Percentiles rank a stretch among this genome's conserved stretches.
phyloP scores from a whole-genome alignment of 805 yeast genomes.

The Teunomyces stri region DNA sequence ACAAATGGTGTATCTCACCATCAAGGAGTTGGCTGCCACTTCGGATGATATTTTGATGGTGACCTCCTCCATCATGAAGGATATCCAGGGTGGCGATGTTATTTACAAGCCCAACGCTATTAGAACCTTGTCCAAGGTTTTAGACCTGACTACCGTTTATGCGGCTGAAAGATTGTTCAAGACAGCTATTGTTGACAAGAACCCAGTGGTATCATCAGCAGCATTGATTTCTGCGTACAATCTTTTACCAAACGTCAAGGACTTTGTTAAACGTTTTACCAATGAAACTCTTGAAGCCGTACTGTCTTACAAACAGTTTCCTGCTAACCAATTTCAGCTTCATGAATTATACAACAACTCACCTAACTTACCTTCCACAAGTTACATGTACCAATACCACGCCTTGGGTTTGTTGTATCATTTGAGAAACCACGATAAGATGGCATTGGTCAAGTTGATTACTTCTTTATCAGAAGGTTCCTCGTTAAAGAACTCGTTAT shows the following conservation, averaged over 20 bases:
- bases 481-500: constrained; percentile 73
- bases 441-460: constrained; percentile 89
- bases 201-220: constrained; percentile 89
- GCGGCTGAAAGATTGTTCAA: constrained; percentile 91
- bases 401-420: constrained; percentile 89
- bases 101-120: constrained; percentile 92
- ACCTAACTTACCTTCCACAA: constrained; percentile 57
- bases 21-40: constrained; percentile 81
- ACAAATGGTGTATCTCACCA: constrained; percentile 90
- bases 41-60: constrained; percentile 96
- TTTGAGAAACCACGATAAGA: constrained; percentile 84
- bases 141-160: constrained; percentile 87
- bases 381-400: constrained; percentile 89
- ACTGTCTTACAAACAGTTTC: constrained; percentile 55
- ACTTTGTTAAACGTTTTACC: constrained; percentile 89
- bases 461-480: constrained; percentile 67
- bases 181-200: constrained; percentile 86
- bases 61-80: constrained; percentile 96
- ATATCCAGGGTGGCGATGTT: constrained; percentile 84
- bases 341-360: constrained; percentile 57
- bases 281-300: constrained; percentile 95
- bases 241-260: constrained; percentile 83
- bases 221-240: constrained; percentile 91
- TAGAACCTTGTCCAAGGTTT: constrained; percentile 83
- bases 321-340: constrained; percentile 46